Evolutionary conservation across 352 stramenopile genomes (phyloP).

Genomic region (Thraustotheca clavata): DNA sequence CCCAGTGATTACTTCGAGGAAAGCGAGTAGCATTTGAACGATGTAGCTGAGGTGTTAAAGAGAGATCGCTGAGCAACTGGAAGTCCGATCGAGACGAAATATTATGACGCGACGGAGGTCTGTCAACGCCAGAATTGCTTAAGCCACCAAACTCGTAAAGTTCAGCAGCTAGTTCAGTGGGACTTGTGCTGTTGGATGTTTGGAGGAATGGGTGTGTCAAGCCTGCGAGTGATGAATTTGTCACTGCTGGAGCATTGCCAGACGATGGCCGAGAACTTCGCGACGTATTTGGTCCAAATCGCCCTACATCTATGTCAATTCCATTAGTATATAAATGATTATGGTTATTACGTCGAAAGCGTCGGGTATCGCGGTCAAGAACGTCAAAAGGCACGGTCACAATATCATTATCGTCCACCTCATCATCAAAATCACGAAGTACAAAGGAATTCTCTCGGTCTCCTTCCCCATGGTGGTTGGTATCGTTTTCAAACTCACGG

Average conservation of each 20-base stretch:
- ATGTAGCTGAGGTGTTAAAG: slow-evolving; percentile 26
- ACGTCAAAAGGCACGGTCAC: slow-evolving; percentile 13
- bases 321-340: background rate
- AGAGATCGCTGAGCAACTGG: slow-evolving; percentile 66
- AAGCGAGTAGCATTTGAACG: background rate
- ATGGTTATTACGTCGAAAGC: slow-evolving; percentile 6
- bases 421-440: slow-evolving; percentile 14
- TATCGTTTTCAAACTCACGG: slow-evolving; percentile 19
- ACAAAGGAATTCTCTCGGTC: slow-evolving; percentile 5
- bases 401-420: slow-evolving; percentile 3
- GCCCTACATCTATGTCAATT: background rate
- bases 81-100: slow-evolving; percentile 58
- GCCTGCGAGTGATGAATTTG: slow-evolving; percentile 11
- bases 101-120: slow-evolving; percentile 51
- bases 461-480: background rate
- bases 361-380: slow-evolving; percentile 4
- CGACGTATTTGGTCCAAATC: background rate
- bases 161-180: background rate
- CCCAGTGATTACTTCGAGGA: background rate
- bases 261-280: background rate
- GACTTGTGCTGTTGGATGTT: too few relatives aligned
- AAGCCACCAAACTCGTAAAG: slow-evolving; percentile 4
- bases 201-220: slow-evolving; percentile 13
- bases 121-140: background rate
- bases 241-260: background rate